These are phyloP conservation scores for Mycena rosella DNA, from an alignment of 768 basidiomycete genomes.

Conservation along the genomic window DNA sequence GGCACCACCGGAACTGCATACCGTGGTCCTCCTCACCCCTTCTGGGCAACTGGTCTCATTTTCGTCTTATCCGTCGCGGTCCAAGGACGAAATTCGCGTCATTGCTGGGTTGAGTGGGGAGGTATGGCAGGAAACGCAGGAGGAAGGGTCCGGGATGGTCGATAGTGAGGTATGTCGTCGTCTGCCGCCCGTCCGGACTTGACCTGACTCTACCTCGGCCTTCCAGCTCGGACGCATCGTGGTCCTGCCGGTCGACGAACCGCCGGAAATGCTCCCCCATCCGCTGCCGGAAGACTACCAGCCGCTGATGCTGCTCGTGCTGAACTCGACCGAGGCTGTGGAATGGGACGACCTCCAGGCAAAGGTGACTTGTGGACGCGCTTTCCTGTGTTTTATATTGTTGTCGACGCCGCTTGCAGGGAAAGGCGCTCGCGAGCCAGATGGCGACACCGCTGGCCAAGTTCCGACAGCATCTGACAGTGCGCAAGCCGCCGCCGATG, in stretches of 20 bases:
- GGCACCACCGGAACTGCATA: conserved; percentile 72
- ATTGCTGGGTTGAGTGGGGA: conserved; percentile 80
- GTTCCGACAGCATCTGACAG: conserved; percentile 54
- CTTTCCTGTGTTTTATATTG: conserved; percentile 18
- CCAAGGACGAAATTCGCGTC: conserved; percentile 82
- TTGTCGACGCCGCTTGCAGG: conserved; percentile 46
- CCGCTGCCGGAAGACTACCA: conserved; percentile 48
- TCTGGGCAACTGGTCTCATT: conserved; percentile 81
- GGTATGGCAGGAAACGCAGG: conserved; percentile 82
- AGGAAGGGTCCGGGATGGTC: conserved; percentile 76
- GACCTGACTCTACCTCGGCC: neutral
- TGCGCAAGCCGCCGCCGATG: conserved; percentile 45
- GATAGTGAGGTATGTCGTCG: conserved; percentile 77
- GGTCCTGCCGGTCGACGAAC: conserved; percentile 72
- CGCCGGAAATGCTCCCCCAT: conserved; percentile 35
- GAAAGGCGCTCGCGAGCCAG: conserved; percentile 56
- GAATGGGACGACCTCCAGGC: conserved; percentile 76
- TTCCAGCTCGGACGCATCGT: conserved; percentile 76
- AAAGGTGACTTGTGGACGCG: conserved; percentile 58
- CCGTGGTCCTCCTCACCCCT: conserved; percentile 77
- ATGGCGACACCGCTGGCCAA: conserved; percentile 59
- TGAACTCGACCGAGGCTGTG: conserved; percentile 70
- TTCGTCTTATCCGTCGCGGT: conserved; percentile 64
- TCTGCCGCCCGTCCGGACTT: neutral
- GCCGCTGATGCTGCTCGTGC: conserved; percentile 78